phyloP scores from a whole-genome alignment of 2,329 filamentous ascomycete species.

The Akanthomyces lecanii region DNA sequence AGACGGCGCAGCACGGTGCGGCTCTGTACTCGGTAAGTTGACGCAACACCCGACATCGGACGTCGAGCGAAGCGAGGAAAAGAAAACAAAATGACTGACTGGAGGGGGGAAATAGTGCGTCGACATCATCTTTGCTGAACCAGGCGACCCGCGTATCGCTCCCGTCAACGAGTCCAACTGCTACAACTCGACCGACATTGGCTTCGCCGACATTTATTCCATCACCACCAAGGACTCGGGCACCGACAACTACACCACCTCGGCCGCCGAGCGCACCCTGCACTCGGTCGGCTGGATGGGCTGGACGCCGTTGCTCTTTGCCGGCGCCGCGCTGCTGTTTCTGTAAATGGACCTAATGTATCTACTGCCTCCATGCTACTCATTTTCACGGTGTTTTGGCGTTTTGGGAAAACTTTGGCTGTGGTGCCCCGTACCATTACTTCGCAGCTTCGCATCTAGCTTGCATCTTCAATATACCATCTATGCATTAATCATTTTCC shows the following conservation, averaged over 20 bases:
- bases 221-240: constrained; percentile 47
- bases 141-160: constrained; percentile 60
- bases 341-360: neutral
- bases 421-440: neutral
- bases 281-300: constrained; percentile 11
- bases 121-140: constrained; percentile 86
- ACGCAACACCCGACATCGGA: too few species aligned
- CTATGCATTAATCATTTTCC: constrained; percentile 1
- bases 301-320: constrained; percentile 16
- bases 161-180: constrained; percentile 79
- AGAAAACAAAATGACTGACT: constrained; percentile 1
- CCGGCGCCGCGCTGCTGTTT: neutral
- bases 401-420: neutral
- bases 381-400: neutral
- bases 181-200: constrained; percentile 77
- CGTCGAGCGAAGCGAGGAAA: neutral
- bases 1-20: constrained; percentile 78
- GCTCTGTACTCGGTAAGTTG: constrained; percentile 67
- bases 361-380: too few species aligned
- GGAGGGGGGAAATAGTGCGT: constrained; percentile 61
- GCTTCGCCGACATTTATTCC: constrained; percentile 74
- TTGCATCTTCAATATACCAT: constrained; percentile 9
- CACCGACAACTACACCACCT: constrained; percentile 24
- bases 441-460: neutral
- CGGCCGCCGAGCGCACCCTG: constrained; percentile 10